These are phyloP conservation scores for Chaetomiaceae sp. DNA, from an alignment of 2,329 filamentous ascomycete species.

Conservation along the genomic window DNA sequence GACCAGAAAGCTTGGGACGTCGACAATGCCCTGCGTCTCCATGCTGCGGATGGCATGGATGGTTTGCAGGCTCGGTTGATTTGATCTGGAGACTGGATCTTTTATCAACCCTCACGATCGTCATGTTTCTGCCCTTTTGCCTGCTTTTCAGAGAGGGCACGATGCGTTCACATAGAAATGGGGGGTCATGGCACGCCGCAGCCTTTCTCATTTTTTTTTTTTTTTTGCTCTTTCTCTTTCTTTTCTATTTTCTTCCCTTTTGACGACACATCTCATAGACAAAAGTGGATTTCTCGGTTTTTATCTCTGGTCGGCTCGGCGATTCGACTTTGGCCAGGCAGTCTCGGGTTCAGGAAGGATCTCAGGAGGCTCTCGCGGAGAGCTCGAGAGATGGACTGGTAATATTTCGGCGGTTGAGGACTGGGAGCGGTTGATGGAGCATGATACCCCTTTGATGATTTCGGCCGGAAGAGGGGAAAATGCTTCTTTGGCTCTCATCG, in stretches of 20 bases:
- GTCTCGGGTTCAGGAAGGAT: conserved; percentile 18
- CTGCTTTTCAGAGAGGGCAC: conserved; percentile 33
- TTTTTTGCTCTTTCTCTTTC: no score
- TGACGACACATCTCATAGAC: conserved; percentile 47
- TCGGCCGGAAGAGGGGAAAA: conserved; percentile 21
- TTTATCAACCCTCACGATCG: conserved; percentile 34
- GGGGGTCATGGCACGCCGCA: conserved; percentile 34
- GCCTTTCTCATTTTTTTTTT: conserved; percentile 24
- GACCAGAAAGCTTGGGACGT: conserved; percentile 30
- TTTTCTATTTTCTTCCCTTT: conserved; percentile 24
- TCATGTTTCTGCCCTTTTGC: conserved; percentile 39
- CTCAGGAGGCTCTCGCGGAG: conserved; percentile 19
- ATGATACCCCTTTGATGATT: conserved; percentile 31
- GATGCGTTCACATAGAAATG: conserved; percentile 36
- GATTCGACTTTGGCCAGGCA: conserved; percentile 18
- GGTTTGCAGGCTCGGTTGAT: conserved; percentile 30
- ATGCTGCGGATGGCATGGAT: conserved; percentile 28
- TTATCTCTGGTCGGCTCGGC: conserved; percentile 38
- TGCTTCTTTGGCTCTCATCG: conserved; percentile 15
- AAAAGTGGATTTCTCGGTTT: conserved; percentile 62
- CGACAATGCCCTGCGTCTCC: conserved; percentile 27
- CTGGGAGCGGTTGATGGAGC: conserved; percentile 24
- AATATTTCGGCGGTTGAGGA: conserved; percentile 28
- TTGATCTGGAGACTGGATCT: conserved; percentile 31
- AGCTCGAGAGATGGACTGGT: conserved; percentile 26